Evolutionary conservation across 2,329 filamentous ascomycete species (phyloP).

Genomic region (Ceratocystis colombiana): DNA sequence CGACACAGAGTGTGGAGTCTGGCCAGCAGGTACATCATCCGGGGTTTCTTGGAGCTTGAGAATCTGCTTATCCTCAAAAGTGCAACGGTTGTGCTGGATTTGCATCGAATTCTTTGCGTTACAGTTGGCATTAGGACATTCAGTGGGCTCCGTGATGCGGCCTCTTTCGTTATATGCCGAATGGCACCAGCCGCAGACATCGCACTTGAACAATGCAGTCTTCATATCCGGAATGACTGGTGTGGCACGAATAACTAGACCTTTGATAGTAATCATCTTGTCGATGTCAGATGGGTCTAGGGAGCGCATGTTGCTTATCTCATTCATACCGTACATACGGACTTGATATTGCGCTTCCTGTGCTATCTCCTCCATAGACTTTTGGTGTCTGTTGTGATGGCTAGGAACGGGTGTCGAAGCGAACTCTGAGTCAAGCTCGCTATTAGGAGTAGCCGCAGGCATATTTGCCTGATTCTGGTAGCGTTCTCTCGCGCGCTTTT

Average conservation of each 20-base stretch:
- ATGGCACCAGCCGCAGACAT: constrained; percentile 81
- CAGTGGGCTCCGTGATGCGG: constrained; percentile 88
- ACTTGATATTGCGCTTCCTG: constrained; percentile 73
- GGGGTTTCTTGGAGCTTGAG: constrained; percentile 98
- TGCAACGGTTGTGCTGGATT: constrained; percentile 90
- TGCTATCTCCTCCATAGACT: constrained; percentile 68
- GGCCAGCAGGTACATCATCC: constrained; percentile 84
- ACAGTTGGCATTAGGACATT: constrained; percentile 75
- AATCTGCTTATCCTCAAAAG: constrained; percentile 94
- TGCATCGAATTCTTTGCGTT: constrained; percentile 90
- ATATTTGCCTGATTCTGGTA: constrained; percentile 48
- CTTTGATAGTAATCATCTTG: constrained; percentile 88
- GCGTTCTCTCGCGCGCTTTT: constrained; percentile 34
- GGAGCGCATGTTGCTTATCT: constrained; percentile 81
- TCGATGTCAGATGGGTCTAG: constrained; percentile 96
- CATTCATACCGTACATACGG: constrained; percentile 78
- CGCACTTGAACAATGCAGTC: constrained; percentile 94
- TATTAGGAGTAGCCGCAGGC: constrained; percentile 31
- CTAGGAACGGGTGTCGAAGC: constrained; percentile 32
- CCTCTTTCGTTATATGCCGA: constrained; percentile 88
- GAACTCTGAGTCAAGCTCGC: constrained; percentile 38
- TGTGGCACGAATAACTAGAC: constrained; percentile 87
- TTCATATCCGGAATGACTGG: constrained; percentile 99
- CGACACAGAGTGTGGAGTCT: constrained; percentile 94
- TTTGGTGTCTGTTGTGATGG: constrained; percentile 38